Evolutionary conservation across 73 alveolate species (phyloP), one percentile per base, ranked within the genome.

Genomic region (Symbiodinium pilosum): DNA sequence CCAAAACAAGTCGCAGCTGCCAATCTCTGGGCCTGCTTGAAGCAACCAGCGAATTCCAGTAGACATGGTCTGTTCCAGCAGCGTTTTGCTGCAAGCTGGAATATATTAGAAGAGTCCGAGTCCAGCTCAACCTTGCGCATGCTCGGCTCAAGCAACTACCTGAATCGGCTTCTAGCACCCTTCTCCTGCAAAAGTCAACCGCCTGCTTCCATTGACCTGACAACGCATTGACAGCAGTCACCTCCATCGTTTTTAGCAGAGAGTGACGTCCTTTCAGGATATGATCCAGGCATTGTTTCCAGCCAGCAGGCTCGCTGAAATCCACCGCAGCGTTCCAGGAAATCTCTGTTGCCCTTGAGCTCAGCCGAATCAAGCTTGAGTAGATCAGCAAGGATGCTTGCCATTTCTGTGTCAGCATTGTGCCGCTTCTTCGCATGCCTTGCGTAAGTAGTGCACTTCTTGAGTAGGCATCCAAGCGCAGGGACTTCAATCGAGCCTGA

Each of bases 1-100:
- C 44, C 86, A 59, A 5, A 30, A 69, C 75, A 1, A 89, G n/a
- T n/a, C 87, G n/a, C 38, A 64, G 18, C 73, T 68, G 71, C 95
- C 95, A 89, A 24, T 40, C 26, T 34, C 9, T 12, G 6, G 41
- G 41, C 44, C 85, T 26, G 9, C 16, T 11, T 3, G 85, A n/a
- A 5, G 85, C 43, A 11, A 68, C 38, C 41, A 86, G 38, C 18
- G 93, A 18, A 52, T 86, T 89, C 14, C 73, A 12, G 43, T 59
- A 89, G 34, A 68, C 73, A 43, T 40, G 86, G 73, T 89, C 95
- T 7, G 42, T 12, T 40, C 42, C 73, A 9, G 43, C 20, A 24
- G 20, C 38, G 42, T 47, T 59, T 43, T 52, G 28, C 38, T 26
- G 38, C 18, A 64, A 64, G 30, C 39, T n/a, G 20, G 81, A 28